phyloP scores from a whole-genome alignment of 2,329 filamentous ascomycete species.

The Camptophora hylomeconis region DNA sequence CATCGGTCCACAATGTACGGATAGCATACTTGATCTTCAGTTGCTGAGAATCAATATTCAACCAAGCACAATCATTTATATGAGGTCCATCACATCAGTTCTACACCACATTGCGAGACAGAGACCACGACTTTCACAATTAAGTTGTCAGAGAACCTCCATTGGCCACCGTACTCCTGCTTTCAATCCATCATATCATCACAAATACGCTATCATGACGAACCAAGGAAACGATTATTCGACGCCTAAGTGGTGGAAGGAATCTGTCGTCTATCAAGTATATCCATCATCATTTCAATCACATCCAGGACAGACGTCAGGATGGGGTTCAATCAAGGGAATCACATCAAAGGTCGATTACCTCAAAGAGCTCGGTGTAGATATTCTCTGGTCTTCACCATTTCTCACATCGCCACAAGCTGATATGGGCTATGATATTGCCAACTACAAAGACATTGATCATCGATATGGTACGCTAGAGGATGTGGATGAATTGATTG shows the following conservation, averaged over 20 bases:
- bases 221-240: background rate
- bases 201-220: background rate
- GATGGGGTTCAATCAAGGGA: slow-evolving; percentile 53
- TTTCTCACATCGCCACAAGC: slow-evolving; percentile 41
- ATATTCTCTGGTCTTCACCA: slow-evolving; percentile 45
- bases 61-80: too few species aligned
- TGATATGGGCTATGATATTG: slow-evolving; percentile 38
- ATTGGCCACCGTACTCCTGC: too few species aligned
- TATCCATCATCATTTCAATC: slow-evolving; percentile 42
- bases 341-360: slow-evolving; percentile 54
- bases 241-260: slow-evolving; percentile 40
- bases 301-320: slow-evolving; percentile 29
- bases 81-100: too few species aligned
- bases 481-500: slow-evolving; percentile 33
- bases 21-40: too few species aligned
- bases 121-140: too few species aligned
- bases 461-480: slow-evolving; percentile 33
- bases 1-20: too few species aligned
- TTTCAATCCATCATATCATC: too few species aligned
- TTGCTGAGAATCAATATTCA: too few species aligned
- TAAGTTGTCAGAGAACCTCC: too few species aligned
- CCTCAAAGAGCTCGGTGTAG: slow-evolving; percentile 46
- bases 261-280: slow-evolving; percentile 45
- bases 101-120: too few species aligned
- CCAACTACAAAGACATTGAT: slow-evolving; percentile 32